Evolutionary conservation across 345 rosid genomes (phyloP).

Genomic region (Erysimum cheiranthoides): DNA sequence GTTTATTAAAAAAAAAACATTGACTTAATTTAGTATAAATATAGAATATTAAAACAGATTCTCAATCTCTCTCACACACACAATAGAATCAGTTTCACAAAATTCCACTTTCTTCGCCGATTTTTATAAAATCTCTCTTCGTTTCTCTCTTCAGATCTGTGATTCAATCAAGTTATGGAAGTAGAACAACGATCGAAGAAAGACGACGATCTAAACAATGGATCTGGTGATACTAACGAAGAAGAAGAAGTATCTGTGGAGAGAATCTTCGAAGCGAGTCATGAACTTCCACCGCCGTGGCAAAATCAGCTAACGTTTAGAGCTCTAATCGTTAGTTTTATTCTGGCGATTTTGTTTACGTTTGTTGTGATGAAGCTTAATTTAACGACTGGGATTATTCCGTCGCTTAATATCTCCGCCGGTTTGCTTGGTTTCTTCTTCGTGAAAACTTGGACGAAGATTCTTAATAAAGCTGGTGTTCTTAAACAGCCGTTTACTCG

Average conservation of each 20-base stretch:
- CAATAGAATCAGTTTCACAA: slow-evolving; percentile 25
- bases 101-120: neutral
- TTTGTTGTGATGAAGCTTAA: slow-evolving; percentile 81
- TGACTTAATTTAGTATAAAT: neutral
- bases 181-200: slow-evolving; percentile 13
- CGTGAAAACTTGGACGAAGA: slow-evolving; percentile 71
- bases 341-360: slow-evolving; percentile 60
- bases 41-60: slow-evolving; percentile 22
- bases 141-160: slow-evolving; percentile 16
- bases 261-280: slow-evolving; percentile 51
- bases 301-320: slow-evolving; percentile 66
- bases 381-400: slow-evolving; percentile 76
- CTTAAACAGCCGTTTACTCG: slow-evolving; percentile 70
- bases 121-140: neutral
- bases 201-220: slow-evolving; percentile 40
- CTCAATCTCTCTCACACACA: slow-evolving; percentile 5
- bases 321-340: slow-evolving; percentile 65
- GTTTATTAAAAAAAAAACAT: neutral
- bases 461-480: slow-evolving; percentile 51
- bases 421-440: slow-evolving; percentile 77
- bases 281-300: slow-evolving; percentile 68
- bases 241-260: slow-evolving; percentile 52
- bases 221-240: neutral
- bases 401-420: slow-evolving; percentile 83
- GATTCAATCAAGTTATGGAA: slow-evolving; percentile 25